Base-by-base conservation (phyloP, 225 moss, liverwort and hornwort species). In the Climacium dendroides region DNA sequence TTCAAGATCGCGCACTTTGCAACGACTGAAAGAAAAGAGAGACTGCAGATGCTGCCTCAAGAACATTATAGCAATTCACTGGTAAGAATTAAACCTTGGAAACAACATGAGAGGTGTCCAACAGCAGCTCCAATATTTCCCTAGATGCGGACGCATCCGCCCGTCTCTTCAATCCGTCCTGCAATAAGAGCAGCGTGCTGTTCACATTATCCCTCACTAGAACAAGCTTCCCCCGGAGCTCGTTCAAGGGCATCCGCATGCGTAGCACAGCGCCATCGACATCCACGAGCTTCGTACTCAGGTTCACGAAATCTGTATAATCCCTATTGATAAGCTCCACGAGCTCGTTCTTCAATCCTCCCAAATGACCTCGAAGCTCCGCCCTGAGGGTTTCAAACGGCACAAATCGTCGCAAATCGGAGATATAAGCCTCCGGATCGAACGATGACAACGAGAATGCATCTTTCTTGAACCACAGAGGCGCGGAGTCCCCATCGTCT, bases 301-400 rank as follows among this genome's bases (percentile, higher is more conserved):
- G 90, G 80, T 96, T 97, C 65, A 97, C 97, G 65, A 97, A 97
- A 84, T 97, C 97, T 10, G 95, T 83, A 66, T 97, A 97, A 86
- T 97, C 97, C 73, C 96, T 91, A 66, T 97, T 97, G 81, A 97
- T 97, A 23, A 97, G 97, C 88, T 97, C 97, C 73, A 97, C 97
- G n/a, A 96, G 88, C 87, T 97, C 96, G 71, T 96, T 96, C 91
- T 97, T 97, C 86, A 97, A 88, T 26, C 92, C 95, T 66, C 96
- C 94, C 92, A 96, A 89, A 89, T 97, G 97, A 66, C 93, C 92
- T 77, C 94, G 91, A 83, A 97, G 96, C 89, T 97, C 97, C 67
- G 94, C 88, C 87, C 96, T 90, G 65, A 97, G 88, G 57, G 96
- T 97, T 82, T 97, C 97, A 48, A 97, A 97, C 43, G 96, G 94